Conservation (phyloP, 257 asterid genomes). For the Mentha longifolia region DNA sequence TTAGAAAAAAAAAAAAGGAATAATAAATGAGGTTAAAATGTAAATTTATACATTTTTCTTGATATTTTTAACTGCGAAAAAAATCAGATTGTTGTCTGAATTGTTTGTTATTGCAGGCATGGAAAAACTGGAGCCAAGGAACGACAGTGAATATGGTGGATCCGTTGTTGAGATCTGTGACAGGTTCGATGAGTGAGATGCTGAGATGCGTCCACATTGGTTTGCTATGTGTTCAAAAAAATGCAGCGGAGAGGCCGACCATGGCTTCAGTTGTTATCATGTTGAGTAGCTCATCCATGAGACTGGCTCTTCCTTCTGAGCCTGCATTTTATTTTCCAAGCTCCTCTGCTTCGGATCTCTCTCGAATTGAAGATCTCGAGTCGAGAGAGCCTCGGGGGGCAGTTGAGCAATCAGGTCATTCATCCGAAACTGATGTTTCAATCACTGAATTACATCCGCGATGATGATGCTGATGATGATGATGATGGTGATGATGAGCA, state of each 20-base stretch:
- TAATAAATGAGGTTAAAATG: no score
- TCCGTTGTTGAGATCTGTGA: conserved; percentile 26
- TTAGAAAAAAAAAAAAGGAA: no score
- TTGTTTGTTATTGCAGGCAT: conserved; percentile 25
- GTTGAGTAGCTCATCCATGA: conserved; percentile 35
- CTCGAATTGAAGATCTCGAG: no score
- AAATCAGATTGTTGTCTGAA: not conserved
- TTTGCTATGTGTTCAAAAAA: conserved; percentile 42
- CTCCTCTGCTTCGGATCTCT: no score
- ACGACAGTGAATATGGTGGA: conserved; percentile 32
- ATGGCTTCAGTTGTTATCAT: conserved; percentile 37
- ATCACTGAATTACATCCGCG: no score
- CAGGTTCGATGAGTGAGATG: conserved; percentile 30
- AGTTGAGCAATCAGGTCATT: no score
- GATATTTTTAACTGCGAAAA: not conserved
- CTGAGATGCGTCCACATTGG: conserved; percentile 42
- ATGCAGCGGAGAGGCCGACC: conserved; percentile 38
- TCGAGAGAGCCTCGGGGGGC: no score
- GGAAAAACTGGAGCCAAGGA: conserved; percentile 42
- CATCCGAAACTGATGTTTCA: no score
- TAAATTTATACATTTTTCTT: no score
- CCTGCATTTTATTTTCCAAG: not conserved
- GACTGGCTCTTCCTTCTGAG: not conserved
- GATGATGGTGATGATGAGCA: no score
- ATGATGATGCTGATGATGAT: no score